Evolutionary conservation across 495 filamentous ascomycete species (phyloP), one percentile per base, ranked within the genome.

Genomic region (Penicillium coffeae): DNA sequence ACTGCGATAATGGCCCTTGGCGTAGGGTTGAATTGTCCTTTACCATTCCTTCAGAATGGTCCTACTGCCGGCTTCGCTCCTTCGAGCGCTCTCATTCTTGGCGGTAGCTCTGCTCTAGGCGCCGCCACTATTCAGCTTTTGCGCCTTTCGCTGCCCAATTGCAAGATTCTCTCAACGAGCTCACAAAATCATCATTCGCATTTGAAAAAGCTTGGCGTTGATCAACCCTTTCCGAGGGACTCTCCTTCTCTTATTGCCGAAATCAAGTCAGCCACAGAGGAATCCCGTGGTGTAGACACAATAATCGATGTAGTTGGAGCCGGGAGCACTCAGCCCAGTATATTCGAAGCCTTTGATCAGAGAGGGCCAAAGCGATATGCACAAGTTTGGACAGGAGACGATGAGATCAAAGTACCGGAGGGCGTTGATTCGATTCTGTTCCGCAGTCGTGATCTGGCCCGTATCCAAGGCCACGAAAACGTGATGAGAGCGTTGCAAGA

Each of bases 21-120:
- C 30, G 25, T 47, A 3, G 56, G 51, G n/a, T 34, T 67, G 13
- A 42, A 62, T 8, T 46, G 66, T 3, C 62, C 62, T 7, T 42
- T 75, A 1, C 68, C 70, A 4, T 57, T 59, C 30, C 55, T 72
- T 20, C 19, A 45, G 8, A 50, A 39, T 38, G 53, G 51, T 4
- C 45, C 42, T 18, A 52, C 33, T 19, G 32, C 41, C 8, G 47
- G 55, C 20, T 45, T 44, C 22, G 50, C 27, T 8, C 64, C 52
- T 20, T 55, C 56, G 27, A 66, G 68, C 0, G 50, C 74, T 37
- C 69, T 75, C 8, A 54, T 77, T 14, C 46, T 77, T 0, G 73
- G 73, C 42, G 73, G 69, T 15, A 65, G 63, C 48, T 74, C 73
- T 4, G 64, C 54, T 15, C 57, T 73, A 14, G 73, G 72, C 27